phyloP scores from a whole-genome alignment of 768 basidiomycete species.

The Macrocybe gigantea region DNA sequence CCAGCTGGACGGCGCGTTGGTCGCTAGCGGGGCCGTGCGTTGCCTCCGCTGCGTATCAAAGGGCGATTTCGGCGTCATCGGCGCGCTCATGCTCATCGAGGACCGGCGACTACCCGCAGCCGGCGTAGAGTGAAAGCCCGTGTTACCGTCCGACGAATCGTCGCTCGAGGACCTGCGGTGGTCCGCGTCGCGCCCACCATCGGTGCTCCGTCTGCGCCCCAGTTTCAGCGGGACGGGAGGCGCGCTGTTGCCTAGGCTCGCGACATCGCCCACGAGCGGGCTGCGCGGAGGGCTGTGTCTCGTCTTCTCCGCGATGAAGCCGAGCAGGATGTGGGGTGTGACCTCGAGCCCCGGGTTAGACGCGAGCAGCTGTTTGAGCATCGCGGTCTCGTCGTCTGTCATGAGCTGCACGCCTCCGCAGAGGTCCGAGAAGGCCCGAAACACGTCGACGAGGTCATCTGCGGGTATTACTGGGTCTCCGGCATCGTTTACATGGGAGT shows the following conservation, averaged over 20 bases:
- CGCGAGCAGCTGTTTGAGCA: slow-evolving; percentile 53
- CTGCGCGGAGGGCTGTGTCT: slow-evolving; percentile 37
- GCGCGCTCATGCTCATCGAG: slow-evolving; percentile 32
- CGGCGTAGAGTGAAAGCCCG: slow-evolving; percentile 29
- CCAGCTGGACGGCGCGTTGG: slow-evolving; percentile 72
- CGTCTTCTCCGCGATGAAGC: slow-evolving; percentile 59
- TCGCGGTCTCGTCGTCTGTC: slow-evolving; percentile 51
- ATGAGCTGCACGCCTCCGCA: slow-evolving; percentile 63
- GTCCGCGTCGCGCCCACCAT: slow-evolving; percentile 25
- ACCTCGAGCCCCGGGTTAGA: slow-evolving; percentile 60
- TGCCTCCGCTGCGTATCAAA: slow-evolving; percentile 70
- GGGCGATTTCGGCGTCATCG: slow-evolving; percentile 33
- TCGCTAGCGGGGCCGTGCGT: slow-evolving; percentile 58
- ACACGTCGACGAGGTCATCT: slow-evolving; percentile 63
- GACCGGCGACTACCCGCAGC: slow-evolving; percentile 46
- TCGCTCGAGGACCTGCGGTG: slow-evolving; percentile 47
- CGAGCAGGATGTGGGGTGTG: slow-evolving; percentile 59
- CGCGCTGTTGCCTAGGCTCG: slow-evolving; percentile 11
- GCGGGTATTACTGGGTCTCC: slow-evolving; percentile 66
- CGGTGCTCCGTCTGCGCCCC: slow-evolving; percentile 31
- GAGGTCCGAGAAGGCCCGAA: slow-evolving; percentile 54
- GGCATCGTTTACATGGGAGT: slow-evolving; percentile 49
- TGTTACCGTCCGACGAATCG: slow-evolving; percentile 24
- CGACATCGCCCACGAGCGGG: slow-evolving; percentile 29
- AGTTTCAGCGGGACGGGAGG: slow-evolving; percentile 4